Conservation (phyloP, 371 early-diverging fungal species). For the Choanephora cucurbitarum region DNA sequence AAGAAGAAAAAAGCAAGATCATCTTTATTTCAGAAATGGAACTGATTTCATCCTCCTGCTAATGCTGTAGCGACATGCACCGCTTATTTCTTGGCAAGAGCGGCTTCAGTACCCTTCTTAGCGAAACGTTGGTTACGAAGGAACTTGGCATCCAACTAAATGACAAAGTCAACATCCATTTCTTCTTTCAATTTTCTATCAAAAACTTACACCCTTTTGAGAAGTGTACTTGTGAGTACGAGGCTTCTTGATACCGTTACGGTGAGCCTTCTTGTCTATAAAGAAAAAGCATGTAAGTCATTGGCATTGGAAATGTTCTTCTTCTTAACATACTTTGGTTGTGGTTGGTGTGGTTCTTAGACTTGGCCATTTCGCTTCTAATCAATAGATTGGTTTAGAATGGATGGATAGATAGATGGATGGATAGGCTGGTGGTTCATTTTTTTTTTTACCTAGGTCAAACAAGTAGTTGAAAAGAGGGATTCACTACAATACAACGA, state of each 20-base stretch:
- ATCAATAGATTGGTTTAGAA: constrained; percentile 2
- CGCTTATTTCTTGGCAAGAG: constrained; percentile 68
- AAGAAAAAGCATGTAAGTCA: background rate
- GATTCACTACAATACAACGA: constrained; percentile 2
- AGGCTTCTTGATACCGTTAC: constrained; percentile 97
- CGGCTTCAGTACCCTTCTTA: constrained; percentile 72
- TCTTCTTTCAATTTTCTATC: background rate
- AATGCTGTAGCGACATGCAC: constrained; percentile 62
- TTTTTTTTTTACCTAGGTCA: constrained; percentile 26
- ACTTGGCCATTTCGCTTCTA: constrained; percentile 78
- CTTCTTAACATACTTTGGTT: constrained; percentile 83
- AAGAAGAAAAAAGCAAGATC: background rate
- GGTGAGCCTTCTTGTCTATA: constrained; percentile 96
- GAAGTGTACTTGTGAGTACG: constrained; percentile 86
- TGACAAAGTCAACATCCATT: background rate
- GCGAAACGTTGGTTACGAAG: constrained; percentile 98
- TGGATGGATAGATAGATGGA: constrained; percentile 11
- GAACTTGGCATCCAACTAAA: constrained; percentile 94
- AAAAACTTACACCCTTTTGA: constrained; percentile 82
- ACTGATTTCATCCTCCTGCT: constrained; percentile 25
- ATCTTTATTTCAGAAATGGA: background rate
- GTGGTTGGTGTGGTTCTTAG: constrained; percentile 99
- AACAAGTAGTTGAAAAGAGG: constrained; percentile 30
- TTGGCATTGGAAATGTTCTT: constrained; percentile 11
- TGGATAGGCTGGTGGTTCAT: background rate